Conservation (phyloP, 2,329 filamentous ascomycete species). For the Penicillium janthinellum region DNA sequence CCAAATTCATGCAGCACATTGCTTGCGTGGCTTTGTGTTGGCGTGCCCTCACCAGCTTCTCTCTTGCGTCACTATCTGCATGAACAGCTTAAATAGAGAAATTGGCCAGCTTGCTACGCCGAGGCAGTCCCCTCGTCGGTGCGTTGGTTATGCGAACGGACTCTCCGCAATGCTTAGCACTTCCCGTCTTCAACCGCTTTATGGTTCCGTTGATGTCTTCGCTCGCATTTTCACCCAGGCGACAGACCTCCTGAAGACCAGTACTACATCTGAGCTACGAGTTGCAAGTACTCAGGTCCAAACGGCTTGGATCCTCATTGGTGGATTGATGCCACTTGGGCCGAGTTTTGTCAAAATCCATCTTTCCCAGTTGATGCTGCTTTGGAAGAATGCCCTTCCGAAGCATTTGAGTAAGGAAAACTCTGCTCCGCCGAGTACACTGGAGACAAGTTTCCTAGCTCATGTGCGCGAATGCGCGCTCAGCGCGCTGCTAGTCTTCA, state of each 20-base stretch:
- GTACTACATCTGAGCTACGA: constrained; percentile 84
- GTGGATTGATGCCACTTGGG: constrained; percentile 92
- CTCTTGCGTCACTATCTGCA: constrained; percentile 88
- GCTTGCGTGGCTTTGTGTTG: constrained; percentile 81
- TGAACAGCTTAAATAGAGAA: constrained; percentile 91
- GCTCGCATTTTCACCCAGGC: constrained; percentile 88
- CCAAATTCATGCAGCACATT: constrained; percentile 84
- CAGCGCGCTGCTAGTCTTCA: constrained; percentile 85
- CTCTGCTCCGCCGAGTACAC: constrained; percentile 74
- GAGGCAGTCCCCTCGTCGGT: constrained; percentile 77
- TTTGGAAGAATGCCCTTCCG: constrained; percentile 97
- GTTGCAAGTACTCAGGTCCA: constrained; percentile 94
- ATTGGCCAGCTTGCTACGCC: constrained; percentile 74
- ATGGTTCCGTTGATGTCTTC: constrained; percentile 94
- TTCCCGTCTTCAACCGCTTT: constrained; percentile 81
- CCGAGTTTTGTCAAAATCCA: constrained; percentile 99
- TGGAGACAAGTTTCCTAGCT: constrained; percentile 89
- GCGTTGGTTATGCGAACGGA: constrained; percentile 88
- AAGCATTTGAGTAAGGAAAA: constrained; percentile 94
- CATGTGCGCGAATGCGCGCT: constrained; percentile 95
- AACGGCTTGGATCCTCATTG: constrained; percentile 96
- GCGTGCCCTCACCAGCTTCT: constrained; percentile 91
- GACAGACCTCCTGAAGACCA: constrained; percentile 88
- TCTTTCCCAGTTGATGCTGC: constrained; percentile 83
- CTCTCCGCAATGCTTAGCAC: constrained; percentile 89